Base-by-base conservation (phyloP, 2,329 filamentous ascomycete genomes). In the Paecilomyces dactylethromorphus region DNA sequence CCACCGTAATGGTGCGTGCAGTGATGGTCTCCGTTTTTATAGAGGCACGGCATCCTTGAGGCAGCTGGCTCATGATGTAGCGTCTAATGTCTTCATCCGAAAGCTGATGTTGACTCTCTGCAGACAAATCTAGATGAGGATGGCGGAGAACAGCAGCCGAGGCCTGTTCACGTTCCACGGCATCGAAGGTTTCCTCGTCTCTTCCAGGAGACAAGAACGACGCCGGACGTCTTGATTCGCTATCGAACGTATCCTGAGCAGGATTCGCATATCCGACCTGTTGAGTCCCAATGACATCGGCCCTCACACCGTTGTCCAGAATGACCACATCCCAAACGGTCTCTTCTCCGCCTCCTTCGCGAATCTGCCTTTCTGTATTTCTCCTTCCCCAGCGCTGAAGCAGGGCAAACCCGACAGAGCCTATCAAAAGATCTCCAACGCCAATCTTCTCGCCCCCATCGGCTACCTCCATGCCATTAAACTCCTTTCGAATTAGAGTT, bases 151-250 rank as follows among this genome's bases (percentile, higher is more conserved):
- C 33, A 58, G 72, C 69, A 31, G 62, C 54, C 11, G 62, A 58
- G 55, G 65, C 67, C 22, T 64, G 57, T 7, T 70, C 71, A 58
- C 75, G 67, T 61, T 74, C 74, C 18, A 78, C 62, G 10, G 74
- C 73, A 61, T 74, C 71, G 54, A 79, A 76, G 3, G 61, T 57
- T 24, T 72, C 71, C 51, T 78, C 71, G 11, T 70, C 69, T 12
- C 67, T 68, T 3, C 70, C 69, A 5, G 75, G 70, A 52, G 72
- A 70, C 54, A 77, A 64, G 56, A 79, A 79, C 10, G 79, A 80
- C 84, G 86, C 62, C 82, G 82, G 62, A 75, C 80, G 68, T 77
- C 84, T 54, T 84, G 79, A 52, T 74, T 77, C 50, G 69, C 71
- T 64, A 15, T 77, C 73, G 2, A 78, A 66, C 24, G 79, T 78